A percentile compares a stretch with the other conserved stretches of the same genome.
Conservation (phyloP, 2,329 filamentous ascomycete genomes). For the Fusarium agapanthi region DNA sequence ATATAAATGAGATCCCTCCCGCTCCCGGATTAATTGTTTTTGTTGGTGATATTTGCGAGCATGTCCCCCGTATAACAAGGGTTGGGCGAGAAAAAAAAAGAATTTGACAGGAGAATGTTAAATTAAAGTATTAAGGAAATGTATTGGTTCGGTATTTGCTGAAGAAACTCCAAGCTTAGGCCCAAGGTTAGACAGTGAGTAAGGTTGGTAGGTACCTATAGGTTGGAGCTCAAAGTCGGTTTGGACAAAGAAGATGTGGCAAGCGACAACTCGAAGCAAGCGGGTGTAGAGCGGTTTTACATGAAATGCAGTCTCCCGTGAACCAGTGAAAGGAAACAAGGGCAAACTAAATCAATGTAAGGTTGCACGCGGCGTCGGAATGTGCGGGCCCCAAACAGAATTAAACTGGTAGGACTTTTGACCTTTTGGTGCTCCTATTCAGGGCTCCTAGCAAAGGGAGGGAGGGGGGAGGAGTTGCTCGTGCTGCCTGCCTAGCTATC, state of each 20-base stretch:
- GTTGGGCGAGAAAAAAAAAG: background rate
- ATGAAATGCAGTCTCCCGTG: conserved; percentile 41
- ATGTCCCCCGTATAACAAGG: background rate
- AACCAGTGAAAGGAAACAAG: conserved; percentile 35
- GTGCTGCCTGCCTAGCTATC: conserved; percentile 12
- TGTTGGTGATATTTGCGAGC: background rate
- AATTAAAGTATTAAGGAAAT: conserved; percentile 14
- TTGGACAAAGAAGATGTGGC: conserved; percentile 8
- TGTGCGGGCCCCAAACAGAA: conserved; percentile 31
- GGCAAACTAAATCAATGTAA: conserved; percentile 33
- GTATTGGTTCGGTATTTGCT: background rate
- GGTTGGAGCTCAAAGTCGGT: background rate
- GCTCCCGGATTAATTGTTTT: background rate
- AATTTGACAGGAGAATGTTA: background rate
- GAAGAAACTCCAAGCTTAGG: background rate
- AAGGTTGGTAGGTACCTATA: background rate
- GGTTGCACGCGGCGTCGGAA: conserved; percentile 41
- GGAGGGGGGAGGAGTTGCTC: conserved; percentile 32
- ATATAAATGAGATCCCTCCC: background rate
- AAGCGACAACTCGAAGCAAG: conserved; percentile 23
- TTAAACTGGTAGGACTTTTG: conserved; percentile 19
- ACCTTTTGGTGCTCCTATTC: conserved; percentile 20
- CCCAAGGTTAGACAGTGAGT: background rate
- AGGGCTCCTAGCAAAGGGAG: conserved; percentile 43
- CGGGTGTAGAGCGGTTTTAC: conserved; percentile 34